These are phyloP conservation scores for Eragrostis curvula DNA, from an alignment of 176 grass and related monocot genomes.

Conservation along the genomic window DNA sequence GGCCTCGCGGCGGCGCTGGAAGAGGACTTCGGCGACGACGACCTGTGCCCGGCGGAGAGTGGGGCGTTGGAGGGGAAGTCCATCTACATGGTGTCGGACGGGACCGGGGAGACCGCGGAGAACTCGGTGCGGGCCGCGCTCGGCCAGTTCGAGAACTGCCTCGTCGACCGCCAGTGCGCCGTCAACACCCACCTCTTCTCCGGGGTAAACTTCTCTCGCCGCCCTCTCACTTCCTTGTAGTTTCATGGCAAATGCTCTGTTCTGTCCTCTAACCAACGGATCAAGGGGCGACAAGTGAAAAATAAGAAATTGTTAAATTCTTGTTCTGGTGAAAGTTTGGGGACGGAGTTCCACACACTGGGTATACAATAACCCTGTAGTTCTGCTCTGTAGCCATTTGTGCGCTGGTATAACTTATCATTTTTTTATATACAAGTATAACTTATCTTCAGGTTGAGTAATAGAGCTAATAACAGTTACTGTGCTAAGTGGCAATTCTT, in stretches of 20 bases:
- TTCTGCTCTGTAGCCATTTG: background rate
- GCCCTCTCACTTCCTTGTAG: background rate
- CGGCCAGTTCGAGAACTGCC: slow-evolving; percentile 95
- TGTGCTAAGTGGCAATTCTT: background rate
- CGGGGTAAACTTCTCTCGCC: slow-evolving; percentile 54
- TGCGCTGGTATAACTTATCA: background rate
- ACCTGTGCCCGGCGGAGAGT: background rate
- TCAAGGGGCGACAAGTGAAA: background rate
- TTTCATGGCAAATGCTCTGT: background rate
- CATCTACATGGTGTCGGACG: slow-evolving; percentile 98
- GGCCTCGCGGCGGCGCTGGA: background rate
- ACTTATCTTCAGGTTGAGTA: background rate
- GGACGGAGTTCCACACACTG: background rate
- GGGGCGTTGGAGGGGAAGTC: slow-evolving; percentile 51
- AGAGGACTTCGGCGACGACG: slow-evolving; percentile 22
- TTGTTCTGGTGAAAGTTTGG: background rate
- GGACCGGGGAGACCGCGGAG: slow-evolving; percentile 93
- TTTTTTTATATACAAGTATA: too few species aligned
- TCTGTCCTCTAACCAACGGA: background rate
- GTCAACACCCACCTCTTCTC: slow-evolving; percentile 88
- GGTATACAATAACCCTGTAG: background rate
- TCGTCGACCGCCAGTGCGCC: slow-evolving; percentile 67
- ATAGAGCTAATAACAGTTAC: background rate
- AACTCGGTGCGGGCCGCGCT: slow-evolving; percentile 91
- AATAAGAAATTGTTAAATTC: background rate